phyloP scores from a whole-genome alignment of 768 basidiomycete genomes.

The Suillus plorans region DNA sequence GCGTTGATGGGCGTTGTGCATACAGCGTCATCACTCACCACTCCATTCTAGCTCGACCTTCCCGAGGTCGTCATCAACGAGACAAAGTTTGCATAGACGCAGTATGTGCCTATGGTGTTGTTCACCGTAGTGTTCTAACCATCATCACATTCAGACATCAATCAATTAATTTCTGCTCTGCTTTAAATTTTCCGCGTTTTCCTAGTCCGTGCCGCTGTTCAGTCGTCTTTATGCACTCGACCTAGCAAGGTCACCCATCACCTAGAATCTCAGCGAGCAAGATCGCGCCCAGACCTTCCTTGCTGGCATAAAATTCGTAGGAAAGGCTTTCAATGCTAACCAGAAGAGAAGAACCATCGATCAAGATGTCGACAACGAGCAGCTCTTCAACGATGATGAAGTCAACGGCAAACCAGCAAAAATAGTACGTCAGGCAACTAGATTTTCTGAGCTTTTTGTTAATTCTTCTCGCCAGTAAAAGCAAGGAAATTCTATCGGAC shows the following conservation, averaged over 20 bases:
- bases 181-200: background rate
- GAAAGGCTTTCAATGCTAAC: slow-evolving; percentile 75
- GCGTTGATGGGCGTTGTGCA: background rate
- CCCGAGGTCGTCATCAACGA: background rate
- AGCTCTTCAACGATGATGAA: slow-evolving; percentile 75
- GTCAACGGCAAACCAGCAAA: slow-evolving; percentile 47
- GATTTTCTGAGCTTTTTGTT: slow-evolving; percentile 4
- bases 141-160: background rate
- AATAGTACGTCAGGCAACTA: slow-evolving; percentile 60
- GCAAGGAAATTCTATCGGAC: too few species aligned
- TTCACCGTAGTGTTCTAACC: background rate
- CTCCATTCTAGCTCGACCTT: background rate
- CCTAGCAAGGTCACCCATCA: slow-evolving; percentile 10
- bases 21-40: background rate
- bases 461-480: slow-evolving; percentile 46
- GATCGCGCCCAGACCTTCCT: slow-evolving; percentile 54
- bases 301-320: slow-evolving; percentile 62
- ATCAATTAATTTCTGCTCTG: too few species aligned
- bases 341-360: slow-evolving; percentile 58
- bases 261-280: slow-evolving; percentile 55
- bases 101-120: background rate
- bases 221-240: background rate
- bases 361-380: slow-evolving; percentile 59
- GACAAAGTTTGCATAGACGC: background rate
- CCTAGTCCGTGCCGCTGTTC: background rate